Percentiles rank a stretch among this genome's conserved stretches.
These are phyloP conservation scores for Dacryopinax spathularia DNA, from an alignment of 768 basidiomycete genomes.

Conservation along the genomic window DNA sequence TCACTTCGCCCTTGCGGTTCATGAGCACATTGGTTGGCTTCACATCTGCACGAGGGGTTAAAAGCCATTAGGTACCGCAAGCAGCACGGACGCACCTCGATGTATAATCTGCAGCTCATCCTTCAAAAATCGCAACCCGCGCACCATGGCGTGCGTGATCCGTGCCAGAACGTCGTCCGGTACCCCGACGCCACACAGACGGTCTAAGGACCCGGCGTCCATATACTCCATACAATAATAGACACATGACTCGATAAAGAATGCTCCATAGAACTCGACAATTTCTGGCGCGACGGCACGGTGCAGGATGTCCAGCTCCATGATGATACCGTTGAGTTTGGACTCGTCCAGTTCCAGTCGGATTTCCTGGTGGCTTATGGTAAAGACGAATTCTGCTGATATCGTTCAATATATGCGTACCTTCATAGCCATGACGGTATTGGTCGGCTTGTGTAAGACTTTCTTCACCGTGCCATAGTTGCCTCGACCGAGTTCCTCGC, in stretches of 20 bases:
- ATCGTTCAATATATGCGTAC: slow-evolving; percentile 30
- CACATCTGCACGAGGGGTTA: slow-evolving; percentile 40
- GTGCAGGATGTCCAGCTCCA: slow-evolving; percentile 97
- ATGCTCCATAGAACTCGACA: slow-evolving; percentile 97
- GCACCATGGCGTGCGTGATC: slow-evolving; percentile 69
- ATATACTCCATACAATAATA: slow-evolving; percentile 99
- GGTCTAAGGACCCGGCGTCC: slow-evolving; percentile 95
- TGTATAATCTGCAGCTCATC: slow-evolving; percentile 84
- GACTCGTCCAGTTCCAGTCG: slow-evolving; percentile 87
- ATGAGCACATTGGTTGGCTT: slow-evolving; percentile 89
- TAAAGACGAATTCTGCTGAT: neutral
- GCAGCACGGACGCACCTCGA: slow-evolving; percentile 37
- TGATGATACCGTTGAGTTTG: slow-evolving; percentile 89
- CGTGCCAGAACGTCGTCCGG: slow-evolving; percentile 69
- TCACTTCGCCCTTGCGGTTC: slow-evolving; percentile 75
- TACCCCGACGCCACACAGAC: slow-evolving; percentile 44
- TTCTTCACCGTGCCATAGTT: slow-evolving; percentile 97
- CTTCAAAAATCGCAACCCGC: slow-evolving; percentile 87
- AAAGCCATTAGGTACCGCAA: slow-evolving; percentile 4
- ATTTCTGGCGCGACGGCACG: slow-evolving; percentile 82
- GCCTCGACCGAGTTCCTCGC: slow-evolving; percentile 88
- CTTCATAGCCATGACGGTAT: slow-evolving; percentile 98
- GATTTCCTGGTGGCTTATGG: slow-evolving; percentile 58
- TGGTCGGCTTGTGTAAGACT: slow-evolving; percentile 85
- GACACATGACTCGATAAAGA: slow-evolving; percentile 99